Conservation (phyloP, 1,284 basidiomycete species). For the Trichosporon faecale region DNA sequence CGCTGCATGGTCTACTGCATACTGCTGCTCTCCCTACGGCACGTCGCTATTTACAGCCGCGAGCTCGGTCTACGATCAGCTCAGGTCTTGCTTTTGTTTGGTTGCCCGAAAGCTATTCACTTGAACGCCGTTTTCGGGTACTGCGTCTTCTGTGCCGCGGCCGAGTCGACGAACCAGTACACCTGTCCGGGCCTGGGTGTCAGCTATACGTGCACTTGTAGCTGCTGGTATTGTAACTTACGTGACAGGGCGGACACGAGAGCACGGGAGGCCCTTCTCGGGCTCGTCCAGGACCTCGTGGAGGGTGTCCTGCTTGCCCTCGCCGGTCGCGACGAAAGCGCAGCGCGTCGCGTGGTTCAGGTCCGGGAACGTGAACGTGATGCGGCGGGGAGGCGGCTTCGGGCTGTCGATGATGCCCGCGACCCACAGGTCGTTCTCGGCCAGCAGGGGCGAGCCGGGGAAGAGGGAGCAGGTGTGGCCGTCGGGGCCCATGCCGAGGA, state of each 20-base stretch:
- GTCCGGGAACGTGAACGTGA: slow-evolving; percentile 73
- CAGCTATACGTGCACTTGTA: background rate
- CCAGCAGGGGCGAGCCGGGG: slow-evolving; percentile 81
- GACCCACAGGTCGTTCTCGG: slow-evolving; percentile 89
- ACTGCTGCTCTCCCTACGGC: background rate
- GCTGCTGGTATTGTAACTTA: slow-evolving; percentile 28
- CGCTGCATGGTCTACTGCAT: background rate
- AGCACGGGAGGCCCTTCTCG: slow-evolving; percentile 75
- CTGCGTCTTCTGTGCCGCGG: slow-evolving; percentile 62
- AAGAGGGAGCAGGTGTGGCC: slow-evolving; percentile 97
- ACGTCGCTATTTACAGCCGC: background rate
- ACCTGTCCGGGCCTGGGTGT: slow-evolving; percentile 66
- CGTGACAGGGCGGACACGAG: slow-evolving; percentile 70
- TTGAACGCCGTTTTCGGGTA: slow-evolving; percentile 47
- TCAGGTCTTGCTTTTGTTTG: background rate
- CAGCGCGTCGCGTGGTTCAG: slow-evolving; percentile 85
- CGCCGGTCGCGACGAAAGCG: slow-evolving; percentile 83
- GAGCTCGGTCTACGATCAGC: background rate
- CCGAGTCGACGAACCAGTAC: slow-evolving; percentile 87
- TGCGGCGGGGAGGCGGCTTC: slow-evolving; percentile 83
- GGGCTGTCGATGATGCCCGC: slow-evolving; percentile 90
- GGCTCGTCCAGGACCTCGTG: slow-evolving; percentile 73
- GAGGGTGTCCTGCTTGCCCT: slow-evolving; percentile 77
- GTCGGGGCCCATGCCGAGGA: slow-evolving; percentile 90
- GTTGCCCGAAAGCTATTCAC: background rate